A percentile compares a stretch with the other conserved stretches of the same genome.
Evolutionary conservation across 2,329 filamentous ascomycete genomes (phyloP).

Genomic region (Mycosphaerella arachidis): DNA sequence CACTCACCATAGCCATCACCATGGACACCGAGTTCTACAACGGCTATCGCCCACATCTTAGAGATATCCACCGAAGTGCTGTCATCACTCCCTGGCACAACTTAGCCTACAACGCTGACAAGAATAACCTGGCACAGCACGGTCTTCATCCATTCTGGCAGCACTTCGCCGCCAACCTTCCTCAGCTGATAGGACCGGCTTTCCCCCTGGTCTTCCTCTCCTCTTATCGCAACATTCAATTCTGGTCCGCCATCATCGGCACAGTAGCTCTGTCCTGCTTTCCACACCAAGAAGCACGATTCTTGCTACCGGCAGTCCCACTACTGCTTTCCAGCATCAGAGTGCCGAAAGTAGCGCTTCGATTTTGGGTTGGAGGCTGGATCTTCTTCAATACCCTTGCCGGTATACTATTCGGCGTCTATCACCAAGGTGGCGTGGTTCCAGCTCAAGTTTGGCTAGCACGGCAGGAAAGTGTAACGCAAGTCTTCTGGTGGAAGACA

Average conservation of each 20-base stretch:
- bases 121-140: slow-evolving; percentile 49
- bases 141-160: slow-evolving; percentile 52
- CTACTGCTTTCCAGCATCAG: slow-evolving; percentile 70
- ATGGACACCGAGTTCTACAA: slow-evolving; percentile 84
- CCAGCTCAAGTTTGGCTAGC: slow-evolving; percentile 72
- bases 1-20: slow-evolving; percentile 69
- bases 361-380: slow-evolving; percentile 45
- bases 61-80: slow-evolving; percentile 54
- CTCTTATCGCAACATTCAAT: slow-evolving; percentile 56
- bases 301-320: slow-evolving; percentile 69
- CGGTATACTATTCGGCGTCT: slow-evolving; percentile 71
- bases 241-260: slow-evolving; percentile 71
- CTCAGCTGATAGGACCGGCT: slow-evolving; percentile 50
- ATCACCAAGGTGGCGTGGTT: slow-evolving; percentile 75
- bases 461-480: slow-evolving; percentile 60
- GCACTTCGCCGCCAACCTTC: slow-evolving; percentile 49
- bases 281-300: slow-evolving; percentile 75
- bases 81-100: slow-evolving; percentile 52
- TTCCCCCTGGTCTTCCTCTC: slow-evolving; percentile 43
- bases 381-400: slow-evolving; percentile 64
- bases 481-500: slow-evolving; percentile 80
- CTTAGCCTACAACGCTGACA: slow-evolving; percentile 47
- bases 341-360: slow-evolving; percentile 51
- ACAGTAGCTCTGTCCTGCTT: slow-evolving; percentile 67
- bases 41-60: slow-evolving; percentile 63